These are phyloP conservation scores for Scutellaria barbata DNA, from an alignment of 257 asterid genomes.

Conservation along the genomic window DNA sequence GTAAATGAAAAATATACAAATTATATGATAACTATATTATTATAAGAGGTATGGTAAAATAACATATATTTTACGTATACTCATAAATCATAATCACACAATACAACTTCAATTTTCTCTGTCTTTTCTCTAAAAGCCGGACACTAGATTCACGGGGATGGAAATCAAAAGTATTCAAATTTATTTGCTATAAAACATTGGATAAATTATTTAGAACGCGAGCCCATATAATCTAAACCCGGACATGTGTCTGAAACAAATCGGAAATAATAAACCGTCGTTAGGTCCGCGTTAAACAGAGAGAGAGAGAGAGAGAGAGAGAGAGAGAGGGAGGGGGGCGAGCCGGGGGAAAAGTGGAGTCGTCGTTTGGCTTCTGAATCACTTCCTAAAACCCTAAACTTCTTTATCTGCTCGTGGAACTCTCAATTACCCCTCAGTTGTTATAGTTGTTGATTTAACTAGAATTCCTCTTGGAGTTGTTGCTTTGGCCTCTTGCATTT, in stretches of 20 bases:
- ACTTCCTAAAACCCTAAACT: constrained; percentile 36
- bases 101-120: no score
- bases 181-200: no score
- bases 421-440: constrained; percentile 13
- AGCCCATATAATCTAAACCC: constrained; percentile 32
- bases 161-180: no score
- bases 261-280: constrained; percentile 36
- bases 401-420: not conserved
- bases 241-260: constrained; percentile 35
- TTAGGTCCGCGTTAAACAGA: constrained; percentile 32
- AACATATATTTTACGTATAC: no score
- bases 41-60: no score
- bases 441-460: constrained; percentile 9
- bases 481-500: not conserved
- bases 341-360: constrained; percentile 21
- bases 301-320: constrained; percentile 17
- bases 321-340: not conserved
- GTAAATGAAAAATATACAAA: no score
- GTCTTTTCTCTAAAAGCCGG: no score
- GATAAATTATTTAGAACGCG: not conserved
- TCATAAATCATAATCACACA: no score
- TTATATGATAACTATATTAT: no score
- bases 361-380: constrained; percentile 32
- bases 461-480: not conserved
- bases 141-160: no score